These are phyloP conservation scores for Talaromyces liani DNA, from an alignment of 495 filamentous ascomycete species.

Conservation along the genomic window DNA sequence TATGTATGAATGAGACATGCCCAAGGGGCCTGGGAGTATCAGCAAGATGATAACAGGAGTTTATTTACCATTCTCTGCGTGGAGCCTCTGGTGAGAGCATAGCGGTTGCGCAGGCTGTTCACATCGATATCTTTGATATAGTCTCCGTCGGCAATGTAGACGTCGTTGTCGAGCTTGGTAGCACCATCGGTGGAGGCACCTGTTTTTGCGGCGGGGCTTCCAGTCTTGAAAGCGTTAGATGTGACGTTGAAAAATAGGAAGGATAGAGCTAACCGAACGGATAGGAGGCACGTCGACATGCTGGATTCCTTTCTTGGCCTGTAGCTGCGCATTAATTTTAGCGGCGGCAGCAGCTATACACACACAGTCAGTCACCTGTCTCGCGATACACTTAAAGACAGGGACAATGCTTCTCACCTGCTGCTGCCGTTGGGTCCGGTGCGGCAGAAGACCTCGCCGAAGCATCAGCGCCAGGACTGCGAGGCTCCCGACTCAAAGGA, in stretches of 20 bases:
- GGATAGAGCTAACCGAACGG: conserved; percentile 42
- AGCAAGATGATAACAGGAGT: conserved; percentile 59
- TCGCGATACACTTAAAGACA: background rate
- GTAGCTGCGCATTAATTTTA: conserved; percentile 85
- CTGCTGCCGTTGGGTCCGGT: conserved; percentile 75
- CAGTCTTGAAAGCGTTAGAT: conserved; percentile 32
- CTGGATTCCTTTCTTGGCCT: conserved; percentile 88
- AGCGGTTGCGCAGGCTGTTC: conserved; percentile 95
- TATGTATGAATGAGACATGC: conserved; percentile 25
- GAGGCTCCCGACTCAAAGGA: conserved; percentile 54
- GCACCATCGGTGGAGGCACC: conserved; percentile 37
- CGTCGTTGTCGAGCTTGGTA: conserved; percentile 67
- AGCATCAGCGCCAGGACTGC: conserved; percentile 41
- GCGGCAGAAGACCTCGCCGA: conserved; percentile 33
- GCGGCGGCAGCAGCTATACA: conserved; percentile 78
- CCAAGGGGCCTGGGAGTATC: conserved; percentile 59
- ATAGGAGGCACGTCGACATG: conserved; percentile 93
- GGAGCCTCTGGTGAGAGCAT: conserved; percentile 93
- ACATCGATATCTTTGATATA: conserved; percentile 98
- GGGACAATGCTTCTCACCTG: conserved; percentile 48
- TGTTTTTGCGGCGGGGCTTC: conserved; percentile 39
- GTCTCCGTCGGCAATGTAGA: conserved; percentile 92
- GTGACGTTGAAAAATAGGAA: background rate
- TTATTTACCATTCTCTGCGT: conserved; percentile 99
- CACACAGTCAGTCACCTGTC: conserved; percentile 14